Percentiles rank a stretch among this genome's conserved stretches.
phyloP scores from a whole-genome alignment of 2,329 filamentous ascomycete genomes.

The Calonectria pauciramosa region DNA sequence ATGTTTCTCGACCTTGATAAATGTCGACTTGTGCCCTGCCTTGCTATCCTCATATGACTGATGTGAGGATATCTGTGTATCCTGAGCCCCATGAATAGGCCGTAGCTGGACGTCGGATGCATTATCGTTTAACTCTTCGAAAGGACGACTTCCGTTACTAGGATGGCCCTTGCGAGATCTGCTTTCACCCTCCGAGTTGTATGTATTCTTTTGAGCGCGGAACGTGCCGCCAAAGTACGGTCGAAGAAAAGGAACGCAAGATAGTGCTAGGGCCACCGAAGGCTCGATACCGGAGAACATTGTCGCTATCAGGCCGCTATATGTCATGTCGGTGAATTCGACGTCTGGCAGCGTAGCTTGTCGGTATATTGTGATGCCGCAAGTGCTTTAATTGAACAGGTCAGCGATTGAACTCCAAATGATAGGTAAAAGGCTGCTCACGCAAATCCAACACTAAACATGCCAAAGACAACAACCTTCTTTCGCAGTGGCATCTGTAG shows the following conservation, averaged over 20 bases:
- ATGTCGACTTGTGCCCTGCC: not conserved
- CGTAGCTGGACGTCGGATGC: not conserved
- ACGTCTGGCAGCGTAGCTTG: not conserved
- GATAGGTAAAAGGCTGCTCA: not conserved
- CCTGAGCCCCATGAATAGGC: not conserved
- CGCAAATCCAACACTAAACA: not conserved
- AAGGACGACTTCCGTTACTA: not conserved
- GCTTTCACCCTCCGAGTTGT: not conserved
- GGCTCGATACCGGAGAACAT: conserved; percentile 18
- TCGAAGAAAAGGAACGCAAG: conserved; percentile 12
- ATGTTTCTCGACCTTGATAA: not conserved
- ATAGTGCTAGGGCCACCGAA: conserved; percentile 14
- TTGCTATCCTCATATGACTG: not conserved
- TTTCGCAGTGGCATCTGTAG: not conserved
- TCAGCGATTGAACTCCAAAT: not conserved
- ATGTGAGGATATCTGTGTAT: not conserved
- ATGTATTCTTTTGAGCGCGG: not conserved
- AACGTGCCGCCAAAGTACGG: conserved; percentile 2
- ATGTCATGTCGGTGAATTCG: conserved; percentile 13
- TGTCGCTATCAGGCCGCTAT: conserved; percentile 18
- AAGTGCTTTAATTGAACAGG: not conserved
- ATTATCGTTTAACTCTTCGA: not conserved
- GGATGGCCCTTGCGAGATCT: not conserved
- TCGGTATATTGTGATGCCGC: not conserved
- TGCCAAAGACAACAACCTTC: not conserved